phyloP scores from a whole-genome alignment of 2,329 filamentous ascomycete genomes.

The Pestalotiopsis sp. region DNA sequence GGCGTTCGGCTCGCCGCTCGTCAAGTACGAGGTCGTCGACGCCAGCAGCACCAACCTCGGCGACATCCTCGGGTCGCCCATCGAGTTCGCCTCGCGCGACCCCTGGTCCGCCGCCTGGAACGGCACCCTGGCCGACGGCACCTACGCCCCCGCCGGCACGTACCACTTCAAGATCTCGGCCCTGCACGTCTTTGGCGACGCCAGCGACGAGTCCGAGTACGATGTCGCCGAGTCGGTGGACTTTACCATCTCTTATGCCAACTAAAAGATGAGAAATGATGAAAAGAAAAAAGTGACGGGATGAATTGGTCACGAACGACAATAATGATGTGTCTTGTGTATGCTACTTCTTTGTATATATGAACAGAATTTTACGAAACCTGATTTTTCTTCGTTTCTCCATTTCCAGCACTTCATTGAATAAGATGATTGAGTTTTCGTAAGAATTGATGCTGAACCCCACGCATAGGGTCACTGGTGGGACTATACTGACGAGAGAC shows the following conservation, averaged over 20 bases:
- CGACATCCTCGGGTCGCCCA: conserved; percentile 44
- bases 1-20: conserved; percentile 46
- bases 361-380: conserved; percentile 1
- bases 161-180: conserved; percentile 54
- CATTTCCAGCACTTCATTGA: not conserved
- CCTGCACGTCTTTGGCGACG: conserved; percentile 54
- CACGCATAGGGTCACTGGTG: no score
- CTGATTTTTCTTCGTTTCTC: not conserved
- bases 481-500: no score
- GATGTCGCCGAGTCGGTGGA: conserved; percentile 43
- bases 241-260: conserved; percentile 48
- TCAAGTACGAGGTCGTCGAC: conserved; percentile 49
- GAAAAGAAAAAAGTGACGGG: not conserved
- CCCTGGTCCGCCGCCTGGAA: conserved; percentile 40
- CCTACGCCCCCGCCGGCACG: conserved; percentile 48
- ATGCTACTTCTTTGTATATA: not conserved
- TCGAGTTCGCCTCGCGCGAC: conserved; percentile 36
- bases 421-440: no score
- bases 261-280: not conserved
- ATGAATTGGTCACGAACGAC: not conserved
- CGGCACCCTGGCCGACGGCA: conserved; percentile 48
- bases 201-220: conserved; percentile 46
- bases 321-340: not conserved
- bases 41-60: conserved; percentile 35
- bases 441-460: no score